These are phyloP conservation scores for Lipomyces yamanashiensis DNA, from an alignment of 805 yeast genomes.

Conservation along the genomic window DNA sequence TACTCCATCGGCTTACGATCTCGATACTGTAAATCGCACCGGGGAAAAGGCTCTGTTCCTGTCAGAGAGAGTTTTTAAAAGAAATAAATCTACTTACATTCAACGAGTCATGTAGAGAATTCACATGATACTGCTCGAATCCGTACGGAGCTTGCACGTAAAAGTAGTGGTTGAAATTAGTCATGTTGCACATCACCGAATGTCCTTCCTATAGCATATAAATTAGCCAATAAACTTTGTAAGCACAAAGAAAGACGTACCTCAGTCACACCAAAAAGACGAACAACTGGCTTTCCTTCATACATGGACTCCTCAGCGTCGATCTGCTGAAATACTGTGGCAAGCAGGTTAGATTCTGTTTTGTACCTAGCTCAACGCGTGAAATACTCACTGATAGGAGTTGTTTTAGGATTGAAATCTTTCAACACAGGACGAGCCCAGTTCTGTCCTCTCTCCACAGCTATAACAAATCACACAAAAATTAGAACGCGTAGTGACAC, in stretches of 20 bases:
- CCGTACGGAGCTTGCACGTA: slow-evolving; percentile 90
- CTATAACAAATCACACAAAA: slow-evolving; percentile 3
- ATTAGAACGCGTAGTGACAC: not conserved
- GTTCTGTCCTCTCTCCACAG: slow-evolving; percentile 44
- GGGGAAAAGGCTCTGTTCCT: slow-evolving; percentile 42
- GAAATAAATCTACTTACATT: slow-evolving; percentile 38
- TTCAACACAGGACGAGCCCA: slow-evolving; percentile 62
- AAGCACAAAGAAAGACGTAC: slow-evolving; percentile 13
- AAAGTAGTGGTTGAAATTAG: slow-evolving; percentile 86
- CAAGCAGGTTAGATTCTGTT: not conserved
- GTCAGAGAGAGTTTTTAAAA: not conserved
- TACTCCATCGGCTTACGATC: slow-evolving; percentile 72
- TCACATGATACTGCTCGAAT: slow-evolving; percentile 61
- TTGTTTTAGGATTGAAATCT: slow-evolving; percentile 53
- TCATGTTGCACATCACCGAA: slow-evolving; percentile 86
- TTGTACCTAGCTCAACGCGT: not conserved
- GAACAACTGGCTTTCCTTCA: slow-evolving; percentile 58
- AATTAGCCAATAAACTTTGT: not conserved
- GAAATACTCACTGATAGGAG: slow-evolving; percentile 50
- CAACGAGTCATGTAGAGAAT: slow-evolving; percentile 54
- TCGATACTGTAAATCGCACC: slow-evolving; percentile 69
- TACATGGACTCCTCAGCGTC: slow-evolving; percentile 90
- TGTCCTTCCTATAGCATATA: slow-evolving; percentile 60
- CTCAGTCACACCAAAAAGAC: slow-evolving; percentile 90
- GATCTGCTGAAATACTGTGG: slow-evolving; percentile 77